A percentile compares a stretch with the other conserved stretches of the same genome.
These are phyloP conservation scores for Daldinia childiae DNA, from an alignment of 495 filamentous ascomycete genomes.

Conservation along the genomic window DNA sequence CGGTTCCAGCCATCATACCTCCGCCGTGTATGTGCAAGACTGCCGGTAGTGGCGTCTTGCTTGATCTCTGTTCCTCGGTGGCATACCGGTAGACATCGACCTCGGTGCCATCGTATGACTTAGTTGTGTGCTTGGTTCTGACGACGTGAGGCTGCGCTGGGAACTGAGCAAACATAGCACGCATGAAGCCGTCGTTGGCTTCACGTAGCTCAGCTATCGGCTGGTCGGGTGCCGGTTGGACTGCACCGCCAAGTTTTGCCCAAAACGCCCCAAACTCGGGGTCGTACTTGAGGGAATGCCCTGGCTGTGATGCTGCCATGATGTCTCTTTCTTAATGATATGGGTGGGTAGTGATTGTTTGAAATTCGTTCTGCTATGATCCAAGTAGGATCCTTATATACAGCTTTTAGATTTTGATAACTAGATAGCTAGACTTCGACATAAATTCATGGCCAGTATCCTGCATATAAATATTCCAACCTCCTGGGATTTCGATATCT, in stretches of 20 bases:
- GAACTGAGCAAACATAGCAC: conserved; percentile 3
- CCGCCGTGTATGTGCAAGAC: conserved; percentile 55
- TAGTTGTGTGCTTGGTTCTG: conserved; percentile 7
- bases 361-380: neutral
- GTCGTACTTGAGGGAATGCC: conserved; percentile 22
- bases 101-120: conserved; percentile 24
- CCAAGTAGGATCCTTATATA: neutral
- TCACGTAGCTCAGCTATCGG: conserved; percentile 22
- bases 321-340: conserved; percentile 1
- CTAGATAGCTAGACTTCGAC: neutral
- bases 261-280: conserved; percentile 25
- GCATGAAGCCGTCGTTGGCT: conserved; percentile 16
- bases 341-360: neutral
- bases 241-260: conserved; percentile 6
- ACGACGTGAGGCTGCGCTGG: conserved; percentile 14
- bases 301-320: neutral
- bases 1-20: conserved; percentile 48
- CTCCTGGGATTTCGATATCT: neutral
- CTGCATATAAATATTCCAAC: conserved; percentile 2
- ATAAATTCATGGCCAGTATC: neutral
- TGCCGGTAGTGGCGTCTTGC: conserved; percentile 32
- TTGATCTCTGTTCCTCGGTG: conserved; percentile 25
- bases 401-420: neutral
- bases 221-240: neutral
- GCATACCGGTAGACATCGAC: conserved; percentile 32